Conservation (phyloP, 129 eudicot genomes). For the Smallanthus sonchifolius region DNA sequence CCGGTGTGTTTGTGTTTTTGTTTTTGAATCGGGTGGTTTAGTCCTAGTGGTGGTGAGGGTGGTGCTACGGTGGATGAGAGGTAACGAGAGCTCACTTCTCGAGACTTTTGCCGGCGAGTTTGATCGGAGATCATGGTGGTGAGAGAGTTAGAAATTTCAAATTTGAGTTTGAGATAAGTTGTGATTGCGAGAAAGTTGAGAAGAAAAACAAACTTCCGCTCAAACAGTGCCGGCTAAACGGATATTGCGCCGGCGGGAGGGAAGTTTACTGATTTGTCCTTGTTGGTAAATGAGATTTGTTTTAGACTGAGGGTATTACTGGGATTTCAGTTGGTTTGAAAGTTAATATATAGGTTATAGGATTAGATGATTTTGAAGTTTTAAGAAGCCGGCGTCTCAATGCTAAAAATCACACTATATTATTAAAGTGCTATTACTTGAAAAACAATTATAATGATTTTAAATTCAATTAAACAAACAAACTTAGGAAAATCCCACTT, state of each 20-base stretch:
- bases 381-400: constrained; percentile 17
- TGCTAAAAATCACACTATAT: not conserved
- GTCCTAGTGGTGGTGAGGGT: not conserved
- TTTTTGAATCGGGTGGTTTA: constrained; percentile 33
- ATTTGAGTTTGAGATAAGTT: not conserved
- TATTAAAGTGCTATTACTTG: not conserved
- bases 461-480: too few relatives aligned
- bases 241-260: constrained; percentile 45
- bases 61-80: constrained; percentile 32
- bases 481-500: too few relatives aligned
- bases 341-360: not conserved
- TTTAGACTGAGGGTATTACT: constrained; percentile 13
- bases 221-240: constrained; percentile 48
- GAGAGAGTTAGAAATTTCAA: not conserved
- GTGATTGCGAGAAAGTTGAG: constrained; percentile 18
- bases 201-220: constrained; percentile 36
- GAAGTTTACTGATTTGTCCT: constrained; percentile 33
- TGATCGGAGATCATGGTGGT: constrained; percentile 30
- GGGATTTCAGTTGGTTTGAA: constrained; percentile 16
- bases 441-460: not conserved
- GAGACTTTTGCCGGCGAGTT: constrained; percentile 44
- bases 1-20: constrained; percentile 43
- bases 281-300: not conserved
- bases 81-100: constrained; percentile 69
- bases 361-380: not conserved